Evolutionary conservation across 1,284 basidiomycete genomes (phyloP).

Genomic region (Heliocybe sulcata): DNA sequence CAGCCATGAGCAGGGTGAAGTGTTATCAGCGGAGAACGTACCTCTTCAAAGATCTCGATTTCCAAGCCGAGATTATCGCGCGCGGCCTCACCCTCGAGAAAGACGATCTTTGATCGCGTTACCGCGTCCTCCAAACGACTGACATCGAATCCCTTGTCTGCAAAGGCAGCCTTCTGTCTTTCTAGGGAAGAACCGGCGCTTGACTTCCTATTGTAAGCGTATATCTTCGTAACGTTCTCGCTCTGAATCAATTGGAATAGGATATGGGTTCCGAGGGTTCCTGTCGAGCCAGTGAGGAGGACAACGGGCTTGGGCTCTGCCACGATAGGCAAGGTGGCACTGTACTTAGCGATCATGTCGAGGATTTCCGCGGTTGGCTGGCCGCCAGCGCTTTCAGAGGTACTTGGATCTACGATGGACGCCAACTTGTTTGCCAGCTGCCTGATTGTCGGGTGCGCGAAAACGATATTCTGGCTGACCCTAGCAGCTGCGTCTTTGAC

Average conservation of each 20-base stretch:
- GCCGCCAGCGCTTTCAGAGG: slow-evolving; percentile 6
- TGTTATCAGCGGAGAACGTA: background rate
- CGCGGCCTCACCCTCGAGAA: slow-evolving; percentile 2
- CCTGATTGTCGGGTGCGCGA: background rate
- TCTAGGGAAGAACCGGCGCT: background rate
- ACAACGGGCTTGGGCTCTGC: background rate
- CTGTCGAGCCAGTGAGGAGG: slow-evolving; percentile 3
- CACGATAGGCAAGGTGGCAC: slow-evolving; percentile 15
- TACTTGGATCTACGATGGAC: slow-evolving; percentile 6
- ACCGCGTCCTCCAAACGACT: slow-evolving; percentile 7
- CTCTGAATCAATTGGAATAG: background rate
- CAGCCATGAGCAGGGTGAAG: background rate
- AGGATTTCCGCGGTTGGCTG: slow-evolving; percentile 15
- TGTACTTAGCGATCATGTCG: slow-evolving; percentile 25
- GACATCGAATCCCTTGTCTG: background rate
- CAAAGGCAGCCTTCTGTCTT: background rate
- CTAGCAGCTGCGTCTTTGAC: background rate
- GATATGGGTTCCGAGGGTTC: background rate
- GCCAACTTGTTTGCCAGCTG: background rate
- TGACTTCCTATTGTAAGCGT: slow-evolving; percentile 3
- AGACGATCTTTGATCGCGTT: background rate
- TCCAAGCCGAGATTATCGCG: background rate
- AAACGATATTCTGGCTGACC: background rate
- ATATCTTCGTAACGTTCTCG: background rate
- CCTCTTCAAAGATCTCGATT: slow-evolving; percentile 5